Base-by-base conservation (phyloP, 2,329 filamentous ascomycete species). In the Colletotrichum tofieldiae region DNA sequence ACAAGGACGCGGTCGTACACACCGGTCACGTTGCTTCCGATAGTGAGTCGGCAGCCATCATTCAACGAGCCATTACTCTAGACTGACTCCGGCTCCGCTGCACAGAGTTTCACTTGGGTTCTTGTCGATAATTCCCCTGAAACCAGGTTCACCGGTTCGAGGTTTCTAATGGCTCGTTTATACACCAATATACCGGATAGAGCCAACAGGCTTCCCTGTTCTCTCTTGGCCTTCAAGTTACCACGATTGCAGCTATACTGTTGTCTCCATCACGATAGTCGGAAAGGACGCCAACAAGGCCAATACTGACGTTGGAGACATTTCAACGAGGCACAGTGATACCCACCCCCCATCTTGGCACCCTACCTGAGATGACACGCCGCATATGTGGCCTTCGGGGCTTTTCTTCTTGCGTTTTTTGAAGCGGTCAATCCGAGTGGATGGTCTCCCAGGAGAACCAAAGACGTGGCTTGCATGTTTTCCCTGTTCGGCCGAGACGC, bases 321-420 rank as follows among this genome's bases (percentile, higher is more conserved):
- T 32, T 9, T 37, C 29, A n/a, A 29, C 37, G 45, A 37, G 32
- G 35, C 32, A 26, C 37, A 6, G 32, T 16, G 26, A 37, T 45
- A 26, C 29, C 26, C 49, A 29, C 12, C 23, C 23, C 26, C 11
- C 8, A 56, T 20, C 37, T 49, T 49, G 54, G n/a, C 54, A 47
- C 52, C 52, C 16, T 56, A 43, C 47, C 43, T 29, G 65, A 47
- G n/a, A 70, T 67, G 56, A 58, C 58, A 67, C 20, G 59, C 59
- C 54, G 47, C 59, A 72, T 35, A 52, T 70, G 70, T 72, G 14
- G 37, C 4, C 45, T 52, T 72, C 70, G 70, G 70, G 70, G 70
- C 70, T 72, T 70, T 70, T 35, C 37, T 47, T 54, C 29, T 61
- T 20, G 26, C 60, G 54, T 65, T 23, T n/a, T 60, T 32, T 52